phyloP scores from a whole-genome alignment of 345 rosid species.

The Capsella bursapastoris region DNA sequence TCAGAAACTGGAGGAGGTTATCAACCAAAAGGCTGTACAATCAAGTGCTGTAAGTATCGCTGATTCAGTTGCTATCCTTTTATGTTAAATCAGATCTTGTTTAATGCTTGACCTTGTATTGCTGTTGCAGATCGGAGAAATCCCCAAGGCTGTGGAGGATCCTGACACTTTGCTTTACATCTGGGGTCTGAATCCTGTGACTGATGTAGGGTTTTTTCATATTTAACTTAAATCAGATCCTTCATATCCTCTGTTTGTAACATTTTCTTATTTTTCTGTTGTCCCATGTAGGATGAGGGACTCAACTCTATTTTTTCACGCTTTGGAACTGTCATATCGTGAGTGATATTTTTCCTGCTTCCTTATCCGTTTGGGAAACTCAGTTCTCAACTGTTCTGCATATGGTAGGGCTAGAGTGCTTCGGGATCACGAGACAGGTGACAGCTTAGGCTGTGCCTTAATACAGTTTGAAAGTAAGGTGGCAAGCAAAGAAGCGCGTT shows the following conservation, averaged over 20 bases:
- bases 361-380: not conserved
- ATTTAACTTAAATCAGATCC: not conserved
- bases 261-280: not conserved
- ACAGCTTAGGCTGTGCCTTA: not conserved
- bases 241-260: not conserved
- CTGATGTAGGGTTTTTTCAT: not conserved
- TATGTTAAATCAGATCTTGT: conserved; percentile 12
- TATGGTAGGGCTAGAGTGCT: not conserved
- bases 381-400: not conserved
- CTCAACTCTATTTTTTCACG: not conserved
- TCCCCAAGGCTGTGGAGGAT: conserved; percentile 20
- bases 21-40: conserved; percentile 72
- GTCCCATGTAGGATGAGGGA: not conserved
- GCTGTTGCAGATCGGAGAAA: conserved; percentile 32
- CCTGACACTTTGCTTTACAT: not conserved
- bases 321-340: not conserved
- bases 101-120: conserved; percentile 19
- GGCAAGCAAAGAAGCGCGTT: no score
- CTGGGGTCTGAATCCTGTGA: not conserved
- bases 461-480: no score
- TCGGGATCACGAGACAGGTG: not conserved
- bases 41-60: conserved; percentile 76
- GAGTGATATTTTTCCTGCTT: not conserved
- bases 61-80: not conserved
- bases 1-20: conserved; percentile 69